These are phyloP conservation scores for Ceratobasidium sp. DNA, from an alignment of 1,284 basidiomycete species.

Conservation along the genomic window DNA sequence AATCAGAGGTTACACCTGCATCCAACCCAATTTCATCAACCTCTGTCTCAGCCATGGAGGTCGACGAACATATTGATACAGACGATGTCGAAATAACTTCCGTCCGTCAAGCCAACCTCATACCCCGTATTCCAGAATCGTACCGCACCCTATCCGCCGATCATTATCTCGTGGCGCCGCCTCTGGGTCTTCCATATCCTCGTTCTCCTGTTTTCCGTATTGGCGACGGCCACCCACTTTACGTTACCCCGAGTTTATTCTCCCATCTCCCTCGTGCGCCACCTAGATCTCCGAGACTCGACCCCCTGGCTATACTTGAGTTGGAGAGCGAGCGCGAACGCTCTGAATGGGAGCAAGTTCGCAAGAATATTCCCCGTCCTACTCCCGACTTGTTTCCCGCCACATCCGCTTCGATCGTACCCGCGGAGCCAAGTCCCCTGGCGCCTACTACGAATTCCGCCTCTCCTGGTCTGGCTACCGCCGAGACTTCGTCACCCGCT, in stretches of 20 bases:
- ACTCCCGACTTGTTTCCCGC: neutral
- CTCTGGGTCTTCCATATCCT: slow-evolving; percentile 18
- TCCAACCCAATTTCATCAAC: neutral
- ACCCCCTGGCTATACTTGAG: slow-evolving; percentile 4
- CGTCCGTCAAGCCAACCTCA: neutral
- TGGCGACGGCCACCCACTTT: slow-evolving; percentile 10
- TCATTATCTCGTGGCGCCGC: slow-evolving; percentile 32
- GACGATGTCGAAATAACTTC: neutral
- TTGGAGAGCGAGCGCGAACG: slow-evolving; percentile 23
- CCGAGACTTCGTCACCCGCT: neutral
- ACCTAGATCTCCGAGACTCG: slow-evolving; percentile 15
- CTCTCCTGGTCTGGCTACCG: neutral
- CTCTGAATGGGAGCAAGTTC: slow-evolving; percentile 32
- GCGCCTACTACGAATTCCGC: neutral
- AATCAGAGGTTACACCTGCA: too few species aligned
- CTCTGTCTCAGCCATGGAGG: slow-evolving; percentile 5
- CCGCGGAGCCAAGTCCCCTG: too few species aligned
- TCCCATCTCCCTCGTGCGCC: slow-evolving; percentile 18
- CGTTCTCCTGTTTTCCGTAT: slow-evolving; percentile 22
- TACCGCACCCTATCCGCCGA: slow-evolving; percentile 11
- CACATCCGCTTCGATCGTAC: neutral
- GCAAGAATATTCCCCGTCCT: slow-evolving; percentile 8
- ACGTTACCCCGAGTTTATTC: slow-evolving; percentile 4
- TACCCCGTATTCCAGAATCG: slow-evolving; percentile 15
- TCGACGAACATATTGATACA: neutral